phyloP scores from a whole-genome alignment of 2,329 filamentous ascomycete species.

The Aspergillus fumigatus region DNA sequence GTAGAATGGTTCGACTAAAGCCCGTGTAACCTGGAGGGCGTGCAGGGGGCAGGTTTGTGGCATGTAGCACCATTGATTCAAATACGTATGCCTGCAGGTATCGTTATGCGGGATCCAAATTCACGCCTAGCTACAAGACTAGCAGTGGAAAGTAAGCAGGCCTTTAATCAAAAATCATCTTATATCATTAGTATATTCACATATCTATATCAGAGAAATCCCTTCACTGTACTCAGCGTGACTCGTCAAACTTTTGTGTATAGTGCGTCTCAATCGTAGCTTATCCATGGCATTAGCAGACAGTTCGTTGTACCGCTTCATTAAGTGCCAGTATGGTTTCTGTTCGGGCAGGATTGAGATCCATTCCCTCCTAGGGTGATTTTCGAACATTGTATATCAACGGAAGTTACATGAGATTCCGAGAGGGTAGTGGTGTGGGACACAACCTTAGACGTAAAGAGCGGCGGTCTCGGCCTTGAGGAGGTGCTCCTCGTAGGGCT shows the following conservation, averaged over 20 bases:
- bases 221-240: neutral
- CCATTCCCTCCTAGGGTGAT: neutral
- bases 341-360: neutral
- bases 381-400: neutral
- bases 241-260: neutral
- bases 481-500: constrained; percentile 41
- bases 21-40: neutral
- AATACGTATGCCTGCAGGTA: no score
- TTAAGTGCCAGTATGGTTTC: neutral
- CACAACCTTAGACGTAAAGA: constrained; percentile 34
- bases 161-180: neutral
- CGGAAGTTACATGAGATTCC: neutral
- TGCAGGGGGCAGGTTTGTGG: neutral
- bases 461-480: constrained; percentile 35
- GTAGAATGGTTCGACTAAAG: neutral
- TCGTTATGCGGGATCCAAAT: no score
- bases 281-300: neutral
- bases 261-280: neutral
- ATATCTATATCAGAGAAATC: neutral
- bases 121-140: neutral
- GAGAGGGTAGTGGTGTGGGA: neutral
- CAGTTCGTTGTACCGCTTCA: neutral
- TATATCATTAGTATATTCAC: constrained; percentile 7
- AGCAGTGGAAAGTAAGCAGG: neutral
- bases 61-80: no score